Percentiles rank a stretch among this genome's conserved stretches.
These are phyloP conservation scores for Hemerocallis citrina DNA, from an alignment of 106 monocot species.

Conservation along the genomic window DNA sequence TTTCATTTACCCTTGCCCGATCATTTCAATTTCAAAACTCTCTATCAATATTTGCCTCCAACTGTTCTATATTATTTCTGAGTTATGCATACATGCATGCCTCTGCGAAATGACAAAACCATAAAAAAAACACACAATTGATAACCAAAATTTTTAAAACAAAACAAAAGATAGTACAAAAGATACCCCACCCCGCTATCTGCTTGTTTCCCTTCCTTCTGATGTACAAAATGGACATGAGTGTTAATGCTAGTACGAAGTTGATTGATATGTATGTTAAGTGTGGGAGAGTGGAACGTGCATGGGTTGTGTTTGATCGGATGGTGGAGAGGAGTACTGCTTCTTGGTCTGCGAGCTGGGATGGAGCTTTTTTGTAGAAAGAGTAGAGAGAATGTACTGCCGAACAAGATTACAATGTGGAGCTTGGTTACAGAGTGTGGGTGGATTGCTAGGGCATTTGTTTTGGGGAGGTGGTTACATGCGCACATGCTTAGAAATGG, in stretches of 20 bases:
- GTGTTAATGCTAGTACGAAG: constrained; percentile 10
- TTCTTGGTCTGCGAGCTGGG: constrained; percentile 31
- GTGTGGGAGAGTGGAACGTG: constrained; percentile 20
- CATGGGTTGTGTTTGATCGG: constrained; percentile 26
- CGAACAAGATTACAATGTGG: constrained; percentile 46
- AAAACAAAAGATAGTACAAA: too few species aligned
- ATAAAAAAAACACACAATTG: too few species aligned
- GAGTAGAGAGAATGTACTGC: constrained; percentile 11
- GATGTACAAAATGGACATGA: too few species aligned
- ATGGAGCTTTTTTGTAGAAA: constrained; percentile 30
- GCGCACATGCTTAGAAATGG: constrained; percentile 29
- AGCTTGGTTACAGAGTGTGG: constrained; percentile 35
- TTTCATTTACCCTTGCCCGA: too few species aligned
- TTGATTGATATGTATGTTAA: constrained; percentile 45
- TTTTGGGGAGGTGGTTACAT: constrained; percentile 31
- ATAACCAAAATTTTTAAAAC: too few species aligned
- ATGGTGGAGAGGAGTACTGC: constrained; percentile 21
- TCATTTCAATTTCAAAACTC: too few species aligned
- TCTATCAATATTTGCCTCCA: too few species aligned
- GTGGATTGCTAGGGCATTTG: neutral
- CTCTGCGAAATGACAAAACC: too few species aligned
- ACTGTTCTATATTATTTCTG: too few species aligned
- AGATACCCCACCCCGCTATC: too few species aligned
- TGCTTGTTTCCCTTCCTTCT: too few species aligned
- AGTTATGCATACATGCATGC: too few species aligned